Conservation (phyloP, 2,329 filamentous ascomycete genomes). For the Phaeosphaeriaceae sp. region DNA sequence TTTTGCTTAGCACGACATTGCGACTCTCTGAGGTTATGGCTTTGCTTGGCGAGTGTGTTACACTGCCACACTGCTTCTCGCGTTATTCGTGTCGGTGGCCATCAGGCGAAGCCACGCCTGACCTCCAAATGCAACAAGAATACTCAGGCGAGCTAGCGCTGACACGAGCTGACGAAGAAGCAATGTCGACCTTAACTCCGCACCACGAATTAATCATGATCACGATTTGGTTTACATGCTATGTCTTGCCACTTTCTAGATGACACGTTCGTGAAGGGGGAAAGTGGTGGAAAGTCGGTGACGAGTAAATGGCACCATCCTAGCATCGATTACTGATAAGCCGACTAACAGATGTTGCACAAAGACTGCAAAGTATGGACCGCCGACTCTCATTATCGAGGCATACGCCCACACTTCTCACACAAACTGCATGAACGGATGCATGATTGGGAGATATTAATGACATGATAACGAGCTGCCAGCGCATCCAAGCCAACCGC, state of each 20-base stretch:
- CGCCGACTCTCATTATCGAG: too few relatives aligned
- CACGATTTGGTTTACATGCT: neutral
- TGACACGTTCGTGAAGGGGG: neutral
- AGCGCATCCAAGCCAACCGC: neutral
- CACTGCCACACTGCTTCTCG: neutral
- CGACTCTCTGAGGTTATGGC: neutral
- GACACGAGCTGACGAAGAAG: neutral
- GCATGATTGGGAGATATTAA: too few relatives aligned
- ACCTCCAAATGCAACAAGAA: neutral
- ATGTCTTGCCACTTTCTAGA: neutral
- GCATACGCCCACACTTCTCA: too few relatives aligned
- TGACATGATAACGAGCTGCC: neutral
- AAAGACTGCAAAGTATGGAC: too few relatives aligned
- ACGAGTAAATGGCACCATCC: neutral
- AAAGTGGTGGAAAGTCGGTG: neutral
- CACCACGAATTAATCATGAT: neutral
- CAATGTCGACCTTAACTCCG: neutral
- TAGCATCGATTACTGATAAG: too few relatives aligned
- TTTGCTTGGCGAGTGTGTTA: neutral
- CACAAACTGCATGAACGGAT: too few relatives aligned
- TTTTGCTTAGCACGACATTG: neutral
- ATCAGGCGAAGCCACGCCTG: neutral
- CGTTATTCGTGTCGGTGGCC: neutral
- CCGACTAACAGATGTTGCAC: too few relatives aligned
- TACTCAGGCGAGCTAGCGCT: neutral